Evolutionary conservation across 1,284 basidiomycete genomes (phyloP).

Genomic region (Fomitiporia mediterranea): DNA sequence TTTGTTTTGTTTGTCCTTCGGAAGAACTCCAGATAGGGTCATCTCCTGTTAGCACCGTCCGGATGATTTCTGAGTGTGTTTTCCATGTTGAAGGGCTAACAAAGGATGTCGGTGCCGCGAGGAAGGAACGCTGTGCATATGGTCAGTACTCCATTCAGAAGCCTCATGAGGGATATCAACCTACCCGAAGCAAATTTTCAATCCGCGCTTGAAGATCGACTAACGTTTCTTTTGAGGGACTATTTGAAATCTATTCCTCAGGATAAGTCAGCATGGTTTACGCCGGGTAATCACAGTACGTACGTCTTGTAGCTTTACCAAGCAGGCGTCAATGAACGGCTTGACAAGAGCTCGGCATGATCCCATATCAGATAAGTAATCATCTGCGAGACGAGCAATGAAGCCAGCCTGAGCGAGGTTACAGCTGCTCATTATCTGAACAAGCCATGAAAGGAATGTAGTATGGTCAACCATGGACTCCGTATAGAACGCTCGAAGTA

Average conservation of each 20-base stretch:
- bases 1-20: slow-evolving; percentile 37
- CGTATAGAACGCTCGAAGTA: slow-evolving; percentile 75
- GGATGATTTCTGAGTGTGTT: slow-evolving; percentile 38
- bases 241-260: slow-evolving; percentile 46
- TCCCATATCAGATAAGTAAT: slow-evolving; percentile 74
- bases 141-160: not conserved
- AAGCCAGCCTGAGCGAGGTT: slow-evolving; percentile 87
- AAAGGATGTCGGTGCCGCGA: slow-evolving; percentile 65
- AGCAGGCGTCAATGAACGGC: slow-evolving; percentile 63
- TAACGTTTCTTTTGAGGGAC: slow-evolving; percentile 51
- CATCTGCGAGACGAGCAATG: slow-evolving; percentile 70
- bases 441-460: slow-evolving; percentile 80
- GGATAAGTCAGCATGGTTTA: slow-evolving; percentile 6
- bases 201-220: slow-evolving; percentile 50
- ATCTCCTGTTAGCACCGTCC: slow-evolving; percentile 31
- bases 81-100: slow-evolving; percentile 70
- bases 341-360: slow-evolving; percentile 57
- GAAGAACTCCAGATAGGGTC: slow-evolving; percentile 31
- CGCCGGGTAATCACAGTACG: slow-evolving; percentile 13
- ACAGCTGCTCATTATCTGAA: slow-evolving; percentile 69
- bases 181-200: slow-evolving; percentile 55
- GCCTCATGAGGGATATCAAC: slow-evolving; percentile 15
- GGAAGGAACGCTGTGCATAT: slow-evolving; percentile 49
- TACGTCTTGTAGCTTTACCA: slow-evolving; percentile 69
- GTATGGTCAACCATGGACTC: slow-evolving; percentile 81